A percentile compares a stretch with the other conserved stretches of the same genome.
These are phyloP conservation scores for Perilla frutescens DNA, from an alignment of 257 asterid genomes.

Conservation along the genomic window DNA sequence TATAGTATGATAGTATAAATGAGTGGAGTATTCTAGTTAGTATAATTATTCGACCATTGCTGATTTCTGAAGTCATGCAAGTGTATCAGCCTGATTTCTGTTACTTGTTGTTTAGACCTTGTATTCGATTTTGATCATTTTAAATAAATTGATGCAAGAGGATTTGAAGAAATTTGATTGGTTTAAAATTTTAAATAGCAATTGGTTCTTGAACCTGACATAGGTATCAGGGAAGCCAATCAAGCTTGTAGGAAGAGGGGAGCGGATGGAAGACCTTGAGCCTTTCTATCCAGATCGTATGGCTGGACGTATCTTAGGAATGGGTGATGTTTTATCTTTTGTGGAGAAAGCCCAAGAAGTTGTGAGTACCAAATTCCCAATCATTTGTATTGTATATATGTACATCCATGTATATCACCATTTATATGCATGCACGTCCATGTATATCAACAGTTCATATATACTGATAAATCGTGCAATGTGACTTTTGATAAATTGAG, in stretches of 20 bases:
- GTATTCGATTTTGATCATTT: conserved; percentile 15
- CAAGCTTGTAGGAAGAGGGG: conserved; percentile 99
- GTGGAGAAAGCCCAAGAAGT: conserved; percentile 99
- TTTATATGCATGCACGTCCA: not conserved
- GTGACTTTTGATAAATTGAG: conserved; percentile 28
- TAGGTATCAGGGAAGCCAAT: conserved; percentile 99
- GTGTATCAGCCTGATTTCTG: conserved; percentile 7
- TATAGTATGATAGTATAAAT: conserved; percentile 3
- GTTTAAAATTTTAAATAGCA: conserved; percentile 11
- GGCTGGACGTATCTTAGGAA: conserved; percentile 98
- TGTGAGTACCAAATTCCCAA: conserved; percentile 57
- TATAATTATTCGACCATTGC: not conserved
- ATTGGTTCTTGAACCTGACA: conserved; percentile 34
- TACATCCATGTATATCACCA: not conserved
- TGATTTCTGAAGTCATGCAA: conserved; percentile 3
- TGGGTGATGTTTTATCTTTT: conserved; percentile 98
- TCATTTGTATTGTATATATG: conserved; percentile 14
- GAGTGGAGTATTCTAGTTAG: not conserved
- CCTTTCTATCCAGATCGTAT: conserved; percentile 98
- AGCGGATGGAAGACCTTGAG: conserved; percentile 98
- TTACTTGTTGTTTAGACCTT: conserved; percentile 2
- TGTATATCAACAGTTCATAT: not conserved
- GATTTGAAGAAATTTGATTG: conserved; percentile 22
- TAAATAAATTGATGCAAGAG: conserved; percentile 12
- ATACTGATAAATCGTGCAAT: conserved; percentile 21